Evolutionary conservation across 2,329 filamentous ascomycete species (phyloP).

Genomic region (Aspergillus aculeatus): DNA sequence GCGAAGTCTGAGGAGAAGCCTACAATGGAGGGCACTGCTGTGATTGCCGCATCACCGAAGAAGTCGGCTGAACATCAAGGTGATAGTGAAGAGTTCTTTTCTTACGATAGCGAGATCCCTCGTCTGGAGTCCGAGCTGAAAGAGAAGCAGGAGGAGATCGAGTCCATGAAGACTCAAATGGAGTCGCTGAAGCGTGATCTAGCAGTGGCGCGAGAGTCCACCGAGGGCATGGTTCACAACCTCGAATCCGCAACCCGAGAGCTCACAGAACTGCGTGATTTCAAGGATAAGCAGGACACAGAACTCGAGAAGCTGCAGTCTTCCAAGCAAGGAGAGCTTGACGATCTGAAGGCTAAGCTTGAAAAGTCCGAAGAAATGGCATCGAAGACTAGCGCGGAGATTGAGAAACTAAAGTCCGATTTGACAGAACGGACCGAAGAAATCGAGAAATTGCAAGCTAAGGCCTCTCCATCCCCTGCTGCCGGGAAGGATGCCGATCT

Average conservation of each 20-base stretch:
- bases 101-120: conserved; percentile 83
- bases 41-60: conserved; percentile 29
- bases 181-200: conserved; percentile 68
- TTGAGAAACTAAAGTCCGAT: conserved; percentile 37
- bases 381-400: conserved; percentile 27
- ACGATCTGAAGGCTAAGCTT: conserved; percentile 43
- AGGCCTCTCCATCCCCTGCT: conserved; percentile 24
- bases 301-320: conserved; percentile 48
- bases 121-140: conserved; percentile 73
- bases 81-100: conserved; percentile 76
- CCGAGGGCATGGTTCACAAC: conserved; percentile 62
- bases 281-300: conserved; percentile 49
- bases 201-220: conserved; percentile 68
- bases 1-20: conserved; percentile 10
- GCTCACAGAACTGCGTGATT: conserved; percentile 56
- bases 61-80: conserved; percentile 27
- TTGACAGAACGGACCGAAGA: conserved; percentile 44
- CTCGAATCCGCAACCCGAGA: conserved; percentile 68
- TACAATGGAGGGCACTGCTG: conserved; percentile 24
- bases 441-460: conserved; percentile 36
- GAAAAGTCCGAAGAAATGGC: conserved; percentile 32
- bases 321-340: conserved; percentile 41
- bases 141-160: conserved; percentile 68
- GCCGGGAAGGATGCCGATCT: conserved; percentile 26
- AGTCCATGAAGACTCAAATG: conserved; percentile 68